phyloP scores from a whole-genome alignment of 2,329 filamentous ascomycete genomes.

The Fusarium robinianum region DNA sequence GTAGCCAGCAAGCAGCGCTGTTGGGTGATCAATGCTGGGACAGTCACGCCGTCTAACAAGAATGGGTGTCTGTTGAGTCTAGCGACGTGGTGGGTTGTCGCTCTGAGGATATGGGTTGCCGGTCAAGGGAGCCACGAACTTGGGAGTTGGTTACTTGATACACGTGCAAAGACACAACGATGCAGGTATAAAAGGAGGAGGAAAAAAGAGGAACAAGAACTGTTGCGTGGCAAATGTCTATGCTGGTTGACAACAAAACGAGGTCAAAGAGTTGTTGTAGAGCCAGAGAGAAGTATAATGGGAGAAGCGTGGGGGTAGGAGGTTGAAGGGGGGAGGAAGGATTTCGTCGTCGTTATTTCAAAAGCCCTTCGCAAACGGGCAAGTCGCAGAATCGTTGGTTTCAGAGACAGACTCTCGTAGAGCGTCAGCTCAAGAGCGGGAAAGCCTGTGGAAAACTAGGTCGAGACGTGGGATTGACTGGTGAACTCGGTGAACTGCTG shows the following conservation, averaged over 20 bases:
- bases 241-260: background rate
- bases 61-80: background rate
- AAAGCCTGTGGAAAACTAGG: conserved; percentile 68
- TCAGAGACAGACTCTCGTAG: conserved; percentile 47
- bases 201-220: no score
- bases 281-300: conserved; percentile 1
- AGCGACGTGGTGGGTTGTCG: background rate
- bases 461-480: conserved; percentile 60
- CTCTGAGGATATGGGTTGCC: background rate
- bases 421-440: conserved; percentile 49
- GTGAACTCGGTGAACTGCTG: conserved; percentile 79
- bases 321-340: conserved; percentile 9
- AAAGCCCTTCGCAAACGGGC: conserved; percentile 39
- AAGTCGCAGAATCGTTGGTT: conserved; percentile 39
- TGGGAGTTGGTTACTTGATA: background rate
- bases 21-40: background rate
- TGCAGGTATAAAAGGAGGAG: background rate
- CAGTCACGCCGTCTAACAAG: background rate
- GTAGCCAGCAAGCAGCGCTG: background rate
- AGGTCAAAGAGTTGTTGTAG: conserved; percentile 3
- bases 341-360: conserved; percentile 17
- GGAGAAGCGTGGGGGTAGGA: background rate
- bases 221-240: background rate
- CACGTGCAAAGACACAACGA: no score
- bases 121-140: background rate